Evolutionary conservation across 345 rosid genomes (phyloP).

Genomic region (Gossypium bickii): DNA sequence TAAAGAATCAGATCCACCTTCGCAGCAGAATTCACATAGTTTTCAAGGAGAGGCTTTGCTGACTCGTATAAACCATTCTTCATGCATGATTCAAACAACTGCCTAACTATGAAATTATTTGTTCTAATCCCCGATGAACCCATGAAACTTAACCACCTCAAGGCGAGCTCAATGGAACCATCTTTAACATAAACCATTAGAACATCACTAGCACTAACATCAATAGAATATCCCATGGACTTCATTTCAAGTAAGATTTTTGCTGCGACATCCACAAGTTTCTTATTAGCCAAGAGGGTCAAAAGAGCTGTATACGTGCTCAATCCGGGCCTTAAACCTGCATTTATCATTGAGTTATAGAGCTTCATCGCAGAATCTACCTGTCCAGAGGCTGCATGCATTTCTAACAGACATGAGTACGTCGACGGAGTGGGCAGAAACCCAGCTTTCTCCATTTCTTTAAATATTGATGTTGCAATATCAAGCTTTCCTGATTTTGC

Average conservation of each 20-base stretch:
- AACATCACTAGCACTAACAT: conserved; percentile 93
- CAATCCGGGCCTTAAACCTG: conserved; percentile 81
- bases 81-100: conserved; percentile 94
- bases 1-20: conserved; percentile 93
- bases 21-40: conserved; percentile 71
- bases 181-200: conserved; percentile 92
- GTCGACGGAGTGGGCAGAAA: conserved; percentile 91
- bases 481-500: conserved; percentile 98
- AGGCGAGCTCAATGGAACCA: conserved; percentile 83
- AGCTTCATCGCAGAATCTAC: conserved; percentile 92
- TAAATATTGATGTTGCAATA: conserved; percentile 71
- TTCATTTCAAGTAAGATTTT: conserved; percentile 94
- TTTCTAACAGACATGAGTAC: conserved; percentile 83
- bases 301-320: conserved; percentile 79
- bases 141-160: conserved; percentile 93
- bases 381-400: conserved; percentile 91
- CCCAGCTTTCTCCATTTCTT: conserved; percentile 94
- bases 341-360: conserved; percentile 91
- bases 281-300: conserved; percentile 80
- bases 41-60: conserved; percentile 88
- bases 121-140: conserved; percentile 91
- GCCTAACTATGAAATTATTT: conserved; percentile 85
- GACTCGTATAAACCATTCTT: conserved; percentile 77
- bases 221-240: conserved; percentile 85
- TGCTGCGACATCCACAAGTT: conserved; percentile 91